Evolutionary conservation across 2,329 filamentous ascomycete species (phyloP), one percentile per base, ranked within the genome.

Genomic region (Pseudocercospora ulei): DNA sequence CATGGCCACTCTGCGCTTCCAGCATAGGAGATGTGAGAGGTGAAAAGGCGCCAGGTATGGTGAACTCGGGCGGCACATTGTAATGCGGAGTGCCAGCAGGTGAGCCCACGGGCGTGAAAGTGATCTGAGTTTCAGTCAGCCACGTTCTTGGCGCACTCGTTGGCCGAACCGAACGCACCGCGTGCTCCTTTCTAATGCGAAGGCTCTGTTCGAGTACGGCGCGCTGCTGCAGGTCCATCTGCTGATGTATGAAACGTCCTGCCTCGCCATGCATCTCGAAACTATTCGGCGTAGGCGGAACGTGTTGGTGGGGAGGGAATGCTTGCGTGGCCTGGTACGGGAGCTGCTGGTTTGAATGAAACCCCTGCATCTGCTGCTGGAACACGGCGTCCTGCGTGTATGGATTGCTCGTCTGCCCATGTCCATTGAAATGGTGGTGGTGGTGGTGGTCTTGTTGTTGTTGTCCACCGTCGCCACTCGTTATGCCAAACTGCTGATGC

Each of bases 1-100:
- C 58, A 65, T 65, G 59, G 60, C 59, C 16, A 44, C 67, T 74
- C 57, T 86, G 80, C 1, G 82, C 80, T 58, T 82, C 79, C 11
- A 90, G 66, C 3, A 82, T 82, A 1, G 83, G 83, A 9, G 83
- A 90, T 3, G 81, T 86, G 33, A 90, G 68, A 6, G 83, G 83
- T 56, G 82, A 90, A 58, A 90, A 87, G 62, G 80, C 73, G 22
- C 73, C 74, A 0, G 80, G 77, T 3, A 82, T 69, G 4, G 73
- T 71, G 52, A 76, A 83, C 38, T 75, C 70, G 7, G 68, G 66
- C 25, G 64, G 58, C 23, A 67, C 53, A 24, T 51, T 48, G 54
- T 87, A 83, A 35, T 86, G 69, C 13, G 83, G 82, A 1, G 82
- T 87, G 27, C 88, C 82, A 3, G 82, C 83, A n/a, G 83, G 83